Base-by-base conservation (phyloP, 2,329 filamentous ascomycete species). In the Penicillium sp. region DNA sequence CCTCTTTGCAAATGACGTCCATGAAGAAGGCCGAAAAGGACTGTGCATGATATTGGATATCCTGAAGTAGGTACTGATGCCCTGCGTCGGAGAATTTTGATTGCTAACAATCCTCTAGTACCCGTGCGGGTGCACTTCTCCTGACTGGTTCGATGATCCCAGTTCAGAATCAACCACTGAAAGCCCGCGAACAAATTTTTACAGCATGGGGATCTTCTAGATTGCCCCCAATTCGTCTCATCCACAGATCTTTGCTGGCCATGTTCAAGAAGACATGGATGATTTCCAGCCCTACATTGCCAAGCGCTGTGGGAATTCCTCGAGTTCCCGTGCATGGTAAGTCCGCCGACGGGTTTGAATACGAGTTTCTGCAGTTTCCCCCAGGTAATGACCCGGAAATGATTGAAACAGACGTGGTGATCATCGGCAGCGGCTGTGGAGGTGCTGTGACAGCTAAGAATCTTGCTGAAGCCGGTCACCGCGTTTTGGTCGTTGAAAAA, bases 351-450 rank as follows among this genome's bases (percentile, higher is more conserved):
- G 80, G 80, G 2, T 85, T 79, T 62, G 77, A 81, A 3, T 87
- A 83, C 66, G 73, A 79, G 13, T 88, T 88, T 62, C 69, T 87
- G 16, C 83, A 87, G 57, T 75, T 86, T 23, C 81, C 83, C 1
- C 78, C 83, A 0, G 78, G 80, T 1, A 69, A 78, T 10, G 69
- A 79, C 5, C 78, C 85, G 0, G 85, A 87, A 61, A 80, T 82
- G 3, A 77, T 96, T 39, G 85, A 92, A 53, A 88, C 90, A 0
- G 93, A 97, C 72, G 86, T 96, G 0, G 85, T 96, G 42, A 87
- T 97, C 56, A 83, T 97, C 19, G 93, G 93, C 3, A 95, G 90
- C 37, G 93, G 93, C 27, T 96, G 91, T 66, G 93, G 93, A 60
- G 92, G 90, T 42, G 91, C 83, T 11, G 92, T 96, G 0, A 85